Evolutionary conservation across 441 rosid species (phyloP), one percentile per base, ranked within the genome.

Genomic region (Bocquillonia castaneifolia): DNA sequence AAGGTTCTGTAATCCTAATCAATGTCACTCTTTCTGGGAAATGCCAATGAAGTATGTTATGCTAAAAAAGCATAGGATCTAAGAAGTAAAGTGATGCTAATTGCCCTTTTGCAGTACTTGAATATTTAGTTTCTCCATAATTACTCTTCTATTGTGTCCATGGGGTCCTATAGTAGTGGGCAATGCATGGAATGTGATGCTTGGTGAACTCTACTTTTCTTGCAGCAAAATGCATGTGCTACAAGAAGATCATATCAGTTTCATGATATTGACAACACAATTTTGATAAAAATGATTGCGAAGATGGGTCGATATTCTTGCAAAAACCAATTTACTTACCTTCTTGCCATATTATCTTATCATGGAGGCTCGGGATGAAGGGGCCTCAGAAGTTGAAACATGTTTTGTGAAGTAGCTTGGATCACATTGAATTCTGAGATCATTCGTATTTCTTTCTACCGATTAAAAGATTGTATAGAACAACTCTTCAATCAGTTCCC

Each of bases 401-500:
- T n/a, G n/a, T n/a, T n/a, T n/a, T n/a, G n/a, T n/a, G n/a, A n/a
- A n/a, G n/a, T n/a, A n/a, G n/a, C n/a, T n/a, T n/a, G n/a, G n/a
- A n/a, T n/a, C n/a, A n/a, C n/a, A n/a, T n/a, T n/a, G n/a, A n/a
- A n/a, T n/a, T n/a, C n/a, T n/a, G n/a, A n/a, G n/a, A n/a, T n/a
- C n/a, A n/a, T 15, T 63, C 32, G 40, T 1, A 53, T 68, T 62
- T 57, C 18, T 14, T 63, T 68, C 29, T 22, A 45, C n/a, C n/a
- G n/a, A n/a, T n/a, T n/a, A n/a, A n/a, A n/a, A n/a, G n/a, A n/a
- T n/a, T n/a, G n/a, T 42, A 2, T 42, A 42, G 13, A 25, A 52
- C 48, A 68, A 58, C 31, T 60, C 54, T 68, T 48, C 44, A 47
- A 37, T 75, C 34, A 59, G 45, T 48, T 64, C n/a, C n/a, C n/a